Evolutionary conservation across 2,329 filamentous ascomycete species (phyloP).

Genomic region (Chrysoporthe cubensis): DNA sequence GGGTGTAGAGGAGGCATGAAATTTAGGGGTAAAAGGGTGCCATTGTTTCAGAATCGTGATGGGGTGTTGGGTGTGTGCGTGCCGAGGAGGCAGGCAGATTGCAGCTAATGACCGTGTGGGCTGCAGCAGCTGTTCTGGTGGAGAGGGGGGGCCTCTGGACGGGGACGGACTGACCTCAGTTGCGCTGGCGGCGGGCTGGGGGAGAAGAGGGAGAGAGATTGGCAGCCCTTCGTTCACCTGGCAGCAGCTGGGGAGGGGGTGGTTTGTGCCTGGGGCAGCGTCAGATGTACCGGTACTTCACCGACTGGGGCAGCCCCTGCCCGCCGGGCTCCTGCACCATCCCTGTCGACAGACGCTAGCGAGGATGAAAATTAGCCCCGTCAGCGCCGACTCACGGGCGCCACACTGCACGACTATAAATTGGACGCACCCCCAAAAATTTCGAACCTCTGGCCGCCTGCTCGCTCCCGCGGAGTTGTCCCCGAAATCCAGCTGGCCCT

Average conservation of each 20-base stretch:
- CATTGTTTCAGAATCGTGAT: constrained; percentile 28
- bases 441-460: constrained; percentile 35
- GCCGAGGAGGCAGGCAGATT: constrained; percentile 1
- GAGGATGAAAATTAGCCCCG: constrained; percentile 9
- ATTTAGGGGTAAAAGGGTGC: constrained; percentile 24
- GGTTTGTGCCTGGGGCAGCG: background rate
- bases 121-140: background rate
- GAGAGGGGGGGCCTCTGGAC: background rate
- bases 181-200: too few species aligned
- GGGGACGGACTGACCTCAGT: background rate
- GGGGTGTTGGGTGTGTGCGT: constrained; percentile 1
- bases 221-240: background rate
- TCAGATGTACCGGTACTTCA: background rate
- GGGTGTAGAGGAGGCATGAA: constrained; percentile 23
- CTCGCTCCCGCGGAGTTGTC: constrained; percentile 52
- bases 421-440: constrained; percentile 47
- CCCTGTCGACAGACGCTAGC: constrained; percentile 9
- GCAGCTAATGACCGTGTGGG: background rate
- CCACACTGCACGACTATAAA: constrained; percentile 33
- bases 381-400: constrained; percentile 15
- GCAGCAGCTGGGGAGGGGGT: background rate
- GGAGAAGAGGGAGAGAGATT: background rate
- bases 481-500: constrained; percentile 60
- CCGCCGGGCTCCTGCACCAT: background rate
- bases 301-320: background rate